Evolutionary conservation across 768 basidiomycete genomes (phyloP).

Genomic region (Gautieria morchelliformis): DNA sequence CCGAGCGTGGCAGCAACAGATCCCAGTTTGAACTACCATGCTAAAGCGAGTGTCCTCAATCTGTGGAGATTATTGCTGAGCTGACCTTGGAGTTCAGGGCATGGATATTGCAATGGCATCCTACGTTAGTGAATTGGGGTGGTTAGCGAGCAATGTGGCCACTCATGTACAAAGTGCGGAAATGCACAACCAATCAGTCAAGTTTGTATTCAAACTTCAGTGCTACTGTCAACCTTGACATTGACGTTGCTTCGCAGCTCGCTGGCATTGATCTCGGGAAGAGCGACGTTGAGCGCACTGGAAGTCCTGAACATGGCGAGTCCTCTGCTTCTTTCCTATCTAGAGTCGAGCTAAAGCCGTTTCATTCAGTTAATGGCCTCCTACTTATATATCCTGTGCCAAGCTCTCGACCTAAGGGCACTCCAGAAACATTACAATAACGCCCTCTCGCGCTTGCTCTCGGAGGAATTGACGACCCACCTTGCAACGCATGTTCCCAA

Average conservation of each 20-base stretch:
- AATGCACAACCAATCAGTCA: conserved; percentile 89
- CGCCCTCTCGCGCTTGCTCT: conserved; percentile 36
- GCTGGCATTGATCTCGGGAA: conserved; percentile 73
- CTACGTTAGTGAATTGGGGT: conserved; percentile 74
- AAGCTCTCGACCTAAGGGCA: conserved; percentile 80
- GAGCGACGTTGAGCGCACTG: conserved; percentile 68
- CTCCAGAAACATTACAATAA: conserved; percentile 56
- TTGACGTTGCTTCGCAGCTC: conserved; percentile 38
- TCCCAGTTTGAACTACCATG: conserved; percentile 73
- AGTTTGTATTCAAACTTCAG: conserved; percentile 30
- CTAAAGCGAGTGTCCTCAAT: conserved; percentile 31
- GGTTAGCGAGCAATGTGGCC: conserved; percentile 74
- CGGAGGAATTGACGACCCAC: conserved; percentile 34
- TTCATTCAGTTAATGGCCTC: conserved; percentile 44
- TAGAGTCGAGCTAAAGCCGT: neutral
- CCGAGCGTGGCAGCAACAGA: conserved; percentile 73
- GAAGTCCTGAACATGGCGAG: conserved; percentile 57
- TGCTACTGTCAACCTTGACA: neutral
- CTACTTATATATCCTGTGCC: conserved; percentile 70
- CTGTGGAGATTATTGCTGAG: neutral
- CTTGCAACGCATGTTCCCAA: conserved; percentile 25
- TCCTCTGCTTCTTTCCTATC: neutral
- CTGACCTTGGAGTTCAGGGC: conserved; percentile 29
- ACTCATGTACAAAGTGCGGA: conserved; percentile 82
- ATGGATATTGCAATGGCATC: conserved; percentile 78